Conservation (phyloP, 2,329 filamentous ascomycete genomes). For the Hirsutella thompsonii region DNA sequence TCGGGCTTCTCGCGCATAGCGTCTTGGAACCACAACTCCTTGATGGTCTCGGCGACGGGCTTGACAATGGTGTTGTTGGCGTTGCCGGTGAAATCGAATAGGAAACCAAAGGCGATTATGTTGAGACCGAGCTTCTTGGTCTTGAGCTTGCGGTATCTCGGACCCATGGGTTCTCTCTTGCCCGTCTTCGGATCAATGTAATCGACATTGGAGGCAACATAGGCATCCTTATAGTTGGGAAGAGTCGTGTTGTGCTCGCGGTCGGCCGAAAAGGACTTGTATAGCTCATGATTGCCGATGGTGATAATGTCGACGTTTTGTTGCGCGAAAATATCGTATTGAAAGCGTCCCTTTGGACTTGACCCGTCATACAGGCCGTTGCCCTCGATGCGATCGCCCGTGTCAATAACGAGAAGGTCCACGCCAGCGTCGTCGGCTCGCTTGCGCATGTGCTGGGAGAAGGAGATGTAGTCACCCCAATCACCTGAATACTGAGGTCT, state of each 20-base stretch:
- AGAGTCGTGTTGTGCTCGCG: constrained; percentile 71
- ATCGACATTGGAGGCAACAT: constrained; percentile 87
- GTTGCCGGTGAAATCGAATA: constrained; percentile 88
- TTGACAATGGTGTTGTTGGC: constrained; percentile 83
- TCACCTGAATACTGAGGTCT: constrained; percentile 87
- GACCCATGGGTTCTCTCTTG: constrained; percentile 61
- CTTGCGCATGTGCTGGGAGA: constrained; percentile 68
- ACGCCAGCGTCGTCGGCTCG: constrained; percentile 66
- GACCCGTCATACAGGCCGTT: constrained; percentile 92
- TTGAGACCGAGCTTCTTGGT: constrained; percentile 80
- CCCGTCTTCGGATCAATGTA: constrained; percentile 64
- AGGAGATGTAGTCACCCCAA: constrained; percentile 97
- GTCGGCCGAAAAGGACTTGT: constrained; percentile 64
- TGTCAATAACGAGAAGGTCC: constrained; percentile 89
- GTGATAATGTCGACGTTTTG: constrained; percentile 76
- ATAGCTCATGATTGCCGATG: constrained; percentile 91
- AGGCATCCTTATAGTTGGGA: constrained; percentile 67
- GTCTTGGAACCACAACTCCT: constrained; percentile 78
- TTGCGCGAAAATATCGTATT: constrained; percentile 74
- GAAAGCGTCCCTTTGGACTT: constrained; percentile 74
- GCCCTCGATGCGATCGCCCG: constrained; percentile 84
- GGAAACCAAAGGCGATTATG: constrained; percentile 81
- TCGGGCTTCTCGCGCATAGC: constrained; percentile 78
- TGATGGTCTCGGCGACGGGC: constrained; percentile 64
- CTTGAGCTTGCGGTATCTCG: constrained; percentile 75